A percentile compares a stretch with the other conserved stretches of the same genome.
These are phyloP conservation scores for Phytophthora ohioensis DNA, from an alignment of 352 stramenopile genomes.

Conservation along the genomic window DNA sequence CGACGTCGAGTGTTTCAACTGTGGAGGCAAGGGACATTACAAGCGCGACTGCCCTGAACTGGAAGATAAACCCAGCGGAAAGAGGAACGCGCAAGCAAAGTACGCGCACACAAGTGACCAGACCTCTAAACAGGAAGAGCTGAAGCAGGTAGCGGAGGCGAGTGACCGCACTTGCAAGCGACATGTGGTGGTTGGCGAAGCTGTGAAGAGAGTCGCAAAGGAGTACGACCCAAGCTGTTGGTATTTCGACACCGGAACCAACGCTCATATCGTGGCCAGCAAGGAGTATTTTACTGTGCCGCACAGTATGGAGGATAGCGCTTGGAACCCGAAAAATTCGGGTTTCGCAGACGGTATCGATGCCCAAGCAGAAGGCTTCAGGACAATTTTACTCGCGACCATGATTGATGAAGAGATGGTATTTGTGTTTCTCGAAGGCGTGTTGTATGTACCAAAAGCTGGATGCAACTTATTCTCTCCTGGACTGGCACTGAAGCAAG, in stretches of 20 bases:
- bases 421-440: slow-evolving; percentile 12
- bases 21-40: background rate
- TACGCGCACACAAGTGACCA: no score
- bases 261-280: slow-evolving; percentile 21
- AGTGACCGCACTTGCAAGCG: no score
- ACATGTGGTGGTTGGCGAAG: background rate
- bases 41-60: background rate
- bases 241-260: slow-evolving; percentile 30
- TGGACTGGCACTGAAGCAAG: slow-evolving; percentile 17
- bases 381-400: slow-evolving; percentile 10
- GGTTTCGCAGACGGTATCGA: slow-evolving; percentile 12
- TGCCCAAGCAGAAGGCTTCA: slow-evolving; percentile 22
- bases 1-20: background rate
- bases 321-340: slow-evolving; percentile 16
- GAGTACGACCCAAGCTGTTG: slow-evolving; percentile 2
- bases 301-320: slow-evolving; percentile 24
- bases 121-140: no score
- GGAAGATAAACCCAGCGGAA: background rate
- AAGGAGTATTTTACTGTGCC: slow-evolving; percentile 30
- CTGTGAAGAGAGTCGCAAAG: background rate
- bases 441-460: slow-evolving; percentile 18
- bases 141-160: no score
- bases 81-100: no score
- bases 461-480: slow-evolving; percentile 29
- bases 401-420: slow-evolving; percentile 30